Base-by-base conservation (phyloP, 495 filamentous ascomycete species). In the Acidomyces sp. region DNA sequence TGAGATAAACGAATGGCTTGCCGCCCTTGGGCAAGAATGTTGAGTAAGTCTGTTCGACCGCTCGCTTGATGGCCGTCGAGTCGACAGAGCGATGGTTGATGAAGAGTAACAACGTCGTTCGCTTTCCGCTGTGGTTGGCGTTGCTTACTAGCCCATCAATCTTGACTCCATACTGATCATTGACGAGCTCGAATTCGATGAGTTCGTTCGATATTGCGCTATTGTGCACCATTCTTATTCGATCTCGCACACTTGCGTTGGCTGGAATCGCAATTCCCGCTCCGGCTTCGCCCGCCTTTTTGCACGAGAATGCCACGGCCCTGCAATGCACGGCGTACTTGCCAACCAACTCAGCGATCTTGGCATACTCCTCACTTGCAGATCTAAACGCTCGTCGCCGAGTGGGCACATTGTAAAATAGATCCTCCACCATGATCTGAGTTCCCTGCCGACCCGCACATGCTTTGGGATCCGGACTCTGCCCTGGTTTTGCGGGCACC, bases 41-140 rank as follows among this genome's bases (percentile, higher is more conserved):
- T 5, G 84, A 74, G 53, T 96, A 99, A 12, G 81, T 87, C 59
- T 90, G 84, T 58, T 96, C 92, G 13, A 99, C 59, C 2, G 83
- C 81, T 52, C 88, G 88, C 49, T 84, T 90, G 45, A 96, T 82
- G 20, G 78, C 73, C 2, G 80, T 77, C 1, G 87, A 95, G 51
- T 96, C 92, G 3, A 99, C 92, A n/a, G 85, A 80, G 18, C 92
- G 79, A 57, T 95, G 85, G 49, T 99, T 99, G 58, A 99, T 96
- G 60, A 99, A 99, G 3, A 99, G 69, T 5, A 99, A 66, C 6
- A 96, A 68, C 0, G 72, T 80, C 0, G 85, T 94, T 56, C 80
- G 82, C 61, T 96, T 99, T 43, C 90, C 77, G 58, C 82, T 80
- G 60, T 95, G 93, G 53, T 99, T 99, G 16, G 92, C 88, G 54